phyloP scores from a whole-genome alignment of 1,139 yeast species.

The Taphrina sp. region DNA sequence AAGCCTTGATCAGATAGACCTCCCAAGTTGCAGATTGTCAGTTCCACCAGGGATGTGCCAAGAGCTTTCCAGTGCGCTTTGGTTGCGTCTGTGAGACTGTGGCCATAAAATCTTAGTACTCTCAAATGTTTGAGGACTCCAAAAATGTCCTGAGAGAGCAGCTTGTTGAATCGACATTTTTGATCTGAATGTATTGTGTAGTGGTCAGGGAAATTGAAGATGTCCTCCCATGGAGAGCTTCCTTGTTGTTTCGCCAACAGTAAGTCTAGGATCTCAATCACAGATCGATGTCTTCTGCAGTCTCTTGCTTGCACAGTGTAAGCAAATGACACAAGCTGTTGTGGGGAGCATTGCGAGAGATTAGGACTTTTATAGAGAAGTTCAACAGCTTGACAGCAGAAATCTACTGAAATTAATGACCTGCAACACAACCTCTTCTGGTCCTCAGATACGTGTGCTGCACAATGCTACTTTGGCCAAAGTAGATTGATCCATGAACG shows the following conservation, averaged over 20 bases:
- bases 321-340: not conserved
- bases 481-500: too few relatives aligned
- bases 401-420: too few relatives aligned
- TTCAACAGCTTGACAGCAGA: too few relatives aligned
- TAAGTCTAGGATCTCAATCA: not conserved
- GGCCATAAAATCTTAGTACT: conserved; percentile 3
- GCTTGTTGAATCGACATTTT: not conserved
- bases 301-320: not conserved
- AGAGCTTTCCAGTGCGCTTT: conserved; percentile 11
- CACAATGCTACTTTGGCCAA: too few relatives aligned
- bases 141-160: conserved; percentile 3
- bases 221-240: too few relatives aligned
- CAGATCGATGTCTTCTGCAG: conserved; percentile 1
- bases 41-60: conserved; percentile 6
- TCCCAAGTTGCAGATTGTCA: conserved; percentile 10
- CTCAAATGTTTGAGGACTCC: conserved; percentile 3
- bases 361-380: conserved; percentile 1
- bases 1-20: conserved; percentile 3
- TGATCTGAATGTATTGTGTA: too few relatives aligned
- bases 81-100: conserved; percentile 1
- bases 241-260: not conserved
- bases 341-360: not conserved
- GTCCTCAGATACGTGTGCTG: too few relatives aligned
- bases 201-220: too few relatives aligned
- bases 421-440: too few relatives aligned